Evolutionary conservation across 768 basidiomycete genomes (phyloP).

Genomic region (Lactarius evosmus): DNA sequence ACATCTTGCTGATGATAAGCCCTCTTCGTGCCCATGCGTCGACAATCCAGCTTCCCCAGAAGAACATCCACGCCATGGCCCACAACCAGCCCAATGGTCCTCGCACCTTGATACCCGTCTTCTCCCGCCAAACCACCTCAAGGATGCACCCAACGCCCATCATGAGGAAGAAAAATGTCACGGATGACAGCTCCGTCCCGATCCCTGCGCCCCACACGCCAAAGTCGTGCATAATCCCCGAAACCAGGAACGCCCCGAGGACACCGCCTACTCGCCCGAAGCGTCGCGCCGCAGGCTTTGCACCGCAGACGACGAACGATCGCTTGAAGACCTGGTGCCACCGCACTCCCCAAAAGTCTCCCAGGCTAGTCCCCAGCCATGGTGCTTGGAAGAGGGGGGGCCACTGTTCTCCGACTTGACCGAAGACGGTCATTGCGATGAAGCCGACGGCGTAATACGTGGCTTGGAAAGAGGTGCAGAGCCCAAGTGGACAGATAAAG

Average conservation of each 20-base stretch:
- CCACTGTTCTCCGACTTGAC: constrained; percentile 44
- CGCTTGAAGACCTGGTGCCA: constrained; percentile 72
- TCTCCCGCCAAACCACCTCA: constrained; percentile 17
- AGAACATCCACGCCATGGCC: constrained; percentile 21
- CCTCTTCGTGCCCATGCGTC: constrained; percentile 26
- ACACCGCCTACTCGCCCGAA: constrained; percentile 22
- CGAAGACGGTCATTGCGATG: constrained; percentile 17
- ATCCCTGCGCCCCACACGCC: constrained; percentile 22
- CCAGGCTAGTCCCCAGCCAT: constrained; percentile 55
- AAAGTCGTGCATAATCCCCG: constrained; percentile 27
- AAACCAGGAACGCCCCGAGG: constrained; percentile 26
- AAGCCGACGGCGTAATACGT: constrained; percentile 21
- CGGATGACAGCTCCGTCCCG: constrained; percentile 15
- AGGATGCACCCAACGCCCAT: constrained; percentile 23
- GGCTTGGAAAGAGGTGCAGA: constrained; percentile 22
- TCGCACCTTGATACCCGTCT: constrained; percentile 20
- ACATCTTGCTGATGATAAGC: constrained; percentile 24
- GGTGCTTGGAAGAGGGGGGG: constrained; percentile 61
- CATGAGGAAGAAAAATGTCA: constrained; percentile 27
- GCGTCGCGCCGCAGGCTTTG: constrained; percentile 34
- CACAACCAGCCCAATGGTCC: constrained; percentile 25
- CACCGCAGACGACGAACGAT: constrained; percentile 51
- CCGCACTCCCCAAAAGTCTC: constrained; percentile 56
- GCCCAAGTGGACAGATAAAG: constrained; percentile 28
- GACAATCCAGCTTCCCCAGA: constrained; percentile 23